phyloP scores from a whole-genome alignment of 805 yeast species.

The Lipomyces lipofer region DNA sequence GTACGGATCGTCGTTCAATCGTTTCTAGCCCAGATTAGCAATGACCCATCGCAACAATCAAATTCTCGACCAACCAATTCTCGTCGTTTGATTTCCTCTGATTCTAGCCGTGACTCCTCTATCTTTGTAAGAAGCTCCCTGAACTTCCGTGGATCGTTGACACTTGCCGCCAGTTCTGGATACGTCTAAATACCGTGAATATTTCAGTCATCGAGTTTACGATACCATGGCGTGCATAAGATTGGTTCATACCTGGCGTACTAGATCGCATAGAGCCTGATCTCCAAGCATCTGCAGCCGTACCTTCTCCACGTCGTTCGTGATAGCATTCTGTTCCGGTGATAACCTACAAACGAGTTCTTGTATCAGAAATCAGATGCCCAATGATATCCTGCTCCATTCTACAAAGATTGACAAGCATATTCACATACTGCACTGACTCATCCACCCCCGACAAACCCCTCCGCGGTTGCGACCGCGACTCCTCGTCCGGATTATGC shows the following conservation, averaged over 20 bases:
- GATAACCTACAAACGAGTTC: background rate
- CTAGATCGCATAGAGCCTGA: conserved; percentile 39
- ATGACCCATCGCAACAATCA: too few relatives aligned
- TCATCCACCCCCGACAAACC: too few relatives aligned
- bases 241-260: conserved; percentile 31
- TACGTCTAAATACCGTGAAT: conserved; percentile 33
- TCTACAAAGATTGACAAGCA: background rate
- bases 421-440: background rate
- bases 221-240: background rate
- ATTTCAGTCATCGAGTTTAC: background rate
- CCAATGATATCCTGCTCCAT: background rate
- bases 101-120: conserved; percentile 35
- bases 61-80: conserved; percentile 41
- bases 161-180: conserved; percentile 51
- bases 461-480: too few relatives aligned
- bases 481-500: conserved; percentile 7
- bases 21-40: conserved; percentile 30
- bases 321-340: conserved; percentile 12
- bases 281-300: conserved; percentile 41
- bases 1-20: conserved; percentile 65
- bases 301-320: conserved; percentile 37
- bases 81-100: conserved; percentile 43
- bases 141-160: conserved; percentile 54
- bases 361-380: too few relatives aligned
- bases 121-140: conserved; percentile 39